A percentile compares a stretch with the other conserved stretches of the same genome.
phyloP scores from a whole-genome alignment of 169 alveolate genomes.

The Eimeria falciformis region DNA sequence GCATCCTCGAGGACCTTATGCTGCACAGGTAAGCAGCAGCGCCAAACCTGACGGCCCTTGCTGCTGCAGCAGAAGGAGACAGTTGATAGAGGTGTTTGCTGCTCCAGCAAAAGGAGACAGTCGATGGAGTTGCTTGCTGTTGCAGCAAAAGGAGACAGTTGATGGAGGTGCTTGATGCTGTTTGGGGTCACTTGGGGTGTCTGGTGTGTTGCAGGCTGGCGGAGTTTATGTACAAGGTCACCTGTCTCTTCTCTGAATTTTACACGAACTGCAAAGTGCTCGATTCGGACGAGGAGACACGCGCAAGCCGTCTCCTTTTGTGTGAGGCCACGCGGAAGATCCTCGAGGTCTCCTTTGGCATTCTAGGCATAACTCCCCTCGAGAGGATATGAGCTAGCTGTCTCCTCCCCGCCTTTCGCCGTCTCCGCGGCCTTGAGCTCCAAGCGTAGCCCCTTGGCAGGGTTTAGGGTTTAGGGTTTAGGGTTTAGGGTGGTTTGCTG shows the following conservation, averaged over 20 bases:
- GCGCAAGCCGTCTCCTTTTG: slow-evolving; percentile 88
- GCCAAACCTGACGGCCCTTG: neutral
- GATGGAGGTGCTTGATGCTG: neutral
- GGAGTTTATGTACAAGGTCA: slow-evolving; percentile 95
- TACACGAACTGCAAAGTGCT: slow-evolving; percentile 95
- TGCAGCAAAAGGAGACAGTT: neutral
- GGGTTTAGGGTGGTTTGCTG: no score
- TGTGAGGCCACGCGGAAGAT: slow-evolving; percentile 62
- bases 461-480: no score
- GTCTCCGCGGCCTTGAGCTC: no score
- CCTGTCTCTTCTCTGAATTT: slow-evolving; percentile 94
- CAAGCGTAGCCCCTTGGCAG: no score
- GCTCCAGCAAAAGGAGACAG: neutral
- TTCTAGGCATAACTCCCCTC: slow-evolving; percentile 59
- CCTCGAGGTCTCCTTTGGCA: neutral
- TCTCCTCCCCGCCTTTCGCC: no score
- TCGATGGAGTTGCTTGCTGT: no score
- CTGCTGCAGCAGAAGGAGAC: neutral
- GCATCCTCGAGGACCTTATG: slow-evolving; percentile 86
- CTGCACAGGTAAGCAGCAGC: slow-evolving; percentile 82
- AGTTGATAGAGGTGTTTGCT: neutral
- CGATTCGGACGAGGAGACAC: slow-evolving; percentile 89
- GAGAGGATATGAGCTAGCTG: slow-evolving; percentile 20
- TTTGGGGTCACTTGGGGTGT: neutral
- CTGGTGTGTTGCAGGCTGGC: slow-evolving; percentile 87